A percentile compares a stretch with the other conserved stretches of the same genome.
Evolutionary conservation across 352 stramenopile species (phyloP).

Genomic region (Phytophthora fragariaefolia): DNA sequence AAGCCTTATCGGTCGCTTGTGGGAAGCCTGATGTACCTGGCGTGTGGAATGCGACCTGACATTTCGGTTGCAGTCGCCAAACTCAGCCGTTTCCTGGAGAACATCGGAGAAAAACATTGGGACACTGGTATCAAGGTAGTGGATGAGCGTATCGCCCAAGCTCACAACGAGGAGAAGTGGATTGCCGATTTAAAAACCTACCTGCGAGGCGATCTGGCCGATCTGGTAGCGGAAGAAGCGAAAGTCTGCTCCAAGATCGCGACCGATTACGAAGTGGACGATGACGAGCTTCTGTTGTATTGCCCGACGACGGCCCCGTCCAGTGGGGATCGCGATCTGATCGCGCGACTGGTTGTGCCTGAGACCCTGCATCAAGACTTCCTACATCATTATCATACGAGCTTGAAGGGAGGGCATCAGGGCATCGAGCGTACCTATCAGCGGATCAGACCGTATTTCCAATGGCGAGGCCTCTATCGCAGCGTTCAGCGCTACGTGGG

Average conservation of each 20-base stretch:
- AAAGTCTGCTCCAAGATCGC: conserved; percentile 12
- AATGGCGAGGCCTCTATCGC: no score
- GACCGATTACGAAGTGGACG: conserved; percentile 5
- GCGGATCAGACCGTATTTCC: background rate
- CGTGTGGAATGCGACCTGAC: no score
- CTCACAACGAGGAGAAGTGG: no score
- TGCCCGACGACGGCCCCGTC: background rate
- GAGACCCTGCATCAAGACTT: background rate
- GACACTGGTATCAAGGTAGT: no score
- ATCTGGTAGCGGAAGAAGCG: background rate
- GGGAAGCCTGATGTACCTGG: no score
- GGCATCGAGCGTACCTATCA: conserved; percentile 7
- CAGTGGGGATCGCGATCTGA: background rate
- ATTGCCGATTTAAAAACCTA: background rate
- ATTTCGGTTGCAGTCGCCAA: no score
- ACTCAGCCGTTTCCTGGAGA: no score
- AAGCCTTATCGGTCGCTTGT: no score
- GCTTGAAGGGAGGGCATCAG: conserved; percentile 4
- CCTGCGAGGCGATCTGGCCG: background rate
- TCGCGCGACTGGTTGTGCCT: background rate
- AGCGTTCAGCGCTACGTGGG: no score
- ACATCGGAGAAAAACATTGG: no score
- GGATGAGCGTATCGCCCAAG: no score
- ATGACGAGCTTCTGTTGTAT: conserved; percentile 1
- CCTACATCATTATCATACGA: background rate